Evolutionary conservation across 2,329 filamentous ascomycete genomes (phyloP), one percentile per base, ranked within the genome.

Genomic region (Fusarium citri): DNA sequence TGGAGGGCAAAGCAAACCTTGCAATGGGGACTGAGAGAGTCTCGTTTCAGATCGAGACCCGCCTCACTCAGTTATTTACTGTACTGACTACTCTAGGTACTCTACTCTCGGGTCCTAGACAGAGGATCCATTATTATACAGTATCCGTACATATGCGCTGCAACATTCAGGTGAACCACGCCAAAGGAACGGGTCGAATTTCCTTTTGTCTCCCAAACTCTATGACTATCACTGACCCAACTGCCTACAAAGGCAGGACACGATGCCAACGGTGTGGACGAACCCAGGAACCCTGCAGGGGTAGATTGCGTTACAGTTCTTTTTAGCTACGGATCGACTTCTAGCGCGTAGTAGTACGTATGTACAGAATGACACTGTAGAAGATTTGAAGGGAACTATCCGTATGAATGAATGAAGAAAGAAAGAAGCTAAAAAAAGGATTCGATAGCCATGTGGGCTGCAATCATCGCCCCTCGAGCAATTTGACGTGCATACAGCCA

Each of bases 401-500:
- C 7, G 2, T n/a, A 37, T 41, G 47, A 41, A 58, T 54, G 40
- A 28, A 57, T 20, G n/a, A 34, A 49, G 15, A n/a, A 55, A 55
- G 40, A 57, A 64, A 48, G 48, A 57, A 53, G 63, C 64, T 70
- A 69, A 72, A 74, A 72, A 74, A 71, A 67, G 59, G 67, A 50
- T 37, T 50, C 49, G 40, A 43, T 56, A 61, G 53, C 42, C 50
- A 64, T 64, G 41, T 68, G 64, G 51, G 55, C 58, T 66, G 59
- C 37, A 57, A 65, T 37, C 55, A 41, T 66, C 30, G 51, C 51
- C 69, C 62, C 28, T 66, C 59, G 43, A 54, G 54, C 58, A 75
- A 74, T 75, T 73, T 75, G 73, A 73, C 65, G 58, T 68, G 73
- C 71, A 75, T 64, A 56, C 20, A 47, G 41, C 60, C 58, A 64